phyloP scores from a whole-genome alignment of 2,329 filamentous ascomycete species.

The Penicillium sp. region DNA sequence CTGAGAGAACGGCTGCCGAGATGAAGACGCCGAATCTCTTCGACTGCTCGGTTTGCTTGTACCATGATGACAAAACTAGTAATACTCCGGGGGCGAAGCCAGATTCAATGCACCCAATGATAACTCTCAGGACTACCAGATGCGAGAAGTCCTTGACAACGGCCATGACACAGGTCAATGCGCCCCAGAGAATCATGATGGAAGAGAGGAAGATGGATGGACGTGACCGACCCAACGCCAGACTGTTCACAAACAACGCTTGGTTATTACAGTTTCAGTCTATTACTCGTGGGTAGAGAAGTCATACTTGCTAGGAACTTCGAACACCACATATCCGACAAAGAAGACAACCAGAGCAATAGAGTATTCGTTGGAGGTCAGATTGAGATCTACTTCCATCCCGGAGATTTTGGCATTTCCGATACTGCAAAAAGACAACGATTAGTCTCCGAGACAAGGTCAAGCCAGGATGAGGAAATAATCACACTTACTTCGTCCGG shows the following conservation, averaged over 20 bases:
- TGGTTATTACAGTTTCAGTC: not conserved
- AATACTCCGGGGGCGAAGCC: conserved; percentile 22
- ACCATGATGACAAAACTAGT: conserved; percentile 49
- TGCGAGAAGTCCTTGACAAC: conserved; percentile 41
- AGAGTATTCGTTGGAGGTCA: conserved; percentile 41
- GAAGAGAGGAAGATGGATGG: conserved; percentile 45
- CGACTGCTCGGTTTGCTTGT: conserved; percentile 50
- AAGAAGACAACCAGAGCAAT: conserved; percentile 49
- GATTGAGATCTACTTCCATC: conserved; percentile 16
- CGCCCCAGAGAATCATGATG: conserved; percentile 50
- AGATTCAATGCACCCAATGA: conserved; percentile 21
- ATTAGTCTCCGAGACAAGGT: too few relatives aligned
- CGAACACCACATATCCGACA: conserved; percentile 46
- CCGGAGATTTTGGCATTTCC: conserved; percentile 23
- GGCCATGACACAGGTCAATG: conserved; percentile 45
- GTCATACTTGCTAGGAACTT: conserved; percentile 44
- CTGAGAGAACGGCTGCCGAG: conserved; percentile 48
- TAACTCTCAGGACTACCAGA: conserved; percentile 38
- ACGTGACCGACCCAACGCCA: conserved; percentile 43
- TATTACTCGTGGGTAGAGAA: not conserved
- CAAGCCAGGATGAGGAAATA: too few relatives aligned
- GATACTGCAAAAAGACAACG: conserved; percentile 9
- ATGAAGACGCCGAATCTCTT: conserved; percentile 52
- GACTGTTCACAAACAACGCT: conserved; percentile 1
- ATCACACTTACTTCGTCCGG: conserved; percentile 16